A percentile compares a stretch with the other conserved stretches of the same genome.
These are phyloP conservation scores for Toxicodendron radicans DNA, from an alignment of 345 rosid species.

Conservation along the genomic window DNA sequence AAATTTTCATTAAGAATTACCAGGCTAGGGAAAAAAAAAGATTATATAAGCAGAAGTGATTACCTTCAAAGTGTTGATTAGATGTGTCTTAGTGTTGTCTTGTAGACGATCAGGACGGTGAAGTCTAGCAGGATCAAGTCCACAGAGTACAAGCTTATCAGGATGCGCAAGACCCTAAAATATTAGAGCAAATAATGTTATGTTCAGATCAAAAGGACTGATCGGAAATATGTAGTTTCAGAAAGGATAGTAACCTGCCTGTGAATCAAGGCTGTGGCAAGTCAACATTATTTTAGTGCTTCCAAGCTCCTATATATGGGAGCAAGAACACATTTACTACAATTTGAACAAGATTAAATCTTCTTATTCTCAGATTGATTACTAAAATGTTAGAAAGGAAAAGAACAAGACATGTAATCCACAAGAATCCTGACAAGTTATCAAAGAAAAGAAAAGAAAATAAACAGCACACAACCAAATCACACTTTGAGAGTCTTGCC, in stretches of 20 bases:
- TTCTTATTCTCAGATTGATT: slow-evolving; percentile 5
- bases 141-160: slow-evolving; percentile 73
- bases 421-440: neutral
- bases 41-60: slow-evolving; percentile 12
- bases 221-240: slow-evolving; percentile 11
- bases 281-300: slow-evolving; percentile 64
- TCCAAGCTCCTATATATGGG: slow-evolving; percentile 60
- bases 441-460: no score
- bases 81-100: slow-evolving; percentile 56
- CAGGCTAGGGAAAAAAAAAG: slow-evolving; percentile 8
- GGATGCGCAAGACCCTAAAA: slow-evolving; percentile 73
- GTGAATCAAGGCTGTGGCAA: slow-evolving; percentile 64
- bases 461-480: neutral
- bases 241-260: slow-evolving; percentile 43
- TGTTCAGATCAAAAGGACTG: slow-evolving; percentile 11
- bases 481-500: slow-evolving; percentile 1
- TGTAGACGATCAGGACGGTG: slow-evolving; percentile 84
- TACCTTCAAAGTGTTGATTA: slow-evolving; percentile 74
- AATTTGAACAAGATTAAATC: slow-evolving; percentile 2
- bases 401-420: neutral
- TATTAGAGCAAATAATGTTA: slow-evolving; percentile 16
- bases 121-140: slow-evolving; percentile 74
- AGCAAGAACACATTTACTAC: slow-evolving; percentile 14
- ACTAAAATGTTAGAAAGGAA: neutral
- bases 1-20: neutral